Percentiles rank a stretch among this genome's conserved stretches.
Conservation (phyloP, 371 early-diverging fungal genomes). For the Mucor racemosus region DNA sequence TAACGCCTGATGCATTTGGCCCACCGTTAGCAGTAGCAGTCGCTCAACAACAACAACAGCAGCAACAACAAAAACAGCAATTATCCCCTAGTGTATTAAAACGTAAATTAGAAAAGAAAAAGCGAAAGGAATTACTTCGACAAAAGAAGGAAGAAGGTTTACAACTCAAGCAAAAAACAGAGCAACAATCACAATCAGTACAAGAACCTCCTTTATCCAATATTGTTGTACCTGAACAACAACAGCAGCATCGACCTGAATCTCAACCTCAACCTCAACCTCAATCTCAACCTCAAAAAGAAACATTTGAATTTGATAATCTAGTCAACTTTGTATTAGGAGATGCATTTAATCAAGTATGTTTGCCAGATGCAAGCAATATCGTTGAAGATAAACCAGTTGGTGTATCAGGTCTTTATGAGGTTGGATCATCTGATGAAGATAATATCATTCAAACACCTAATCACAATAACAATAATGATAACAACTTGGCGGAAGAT, state of each 20-base stretch:
- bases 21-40: constrained; percentile 58
- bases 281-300: neutral
- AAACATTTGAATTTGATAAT: constrained; percentile 21
- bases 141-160: constrained; percentile 34
- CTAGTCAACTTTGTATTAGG: constrained; percentile 49
- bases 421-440: constrained; percentile 12
- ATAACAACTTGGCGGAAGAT: neutral
- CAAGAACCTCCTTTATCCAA: neutral
- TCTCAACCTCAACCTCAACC: too few relatives aligned
- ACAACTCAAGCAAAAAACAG: neutral
- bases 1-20: constrained; percentile 53
- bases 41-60: constrained; percentile 55
- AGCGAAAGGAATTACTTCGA: constrained; percentile 40
- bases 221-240: neutral
- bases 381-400: constrained; percentile 34
- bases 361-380: constrained; percentile 3
- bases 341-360: constrained; percentile 34
- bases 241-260: too few relatives aligned
- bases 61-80: constrained; percentile 39
- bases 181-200: too few relatives aligned
- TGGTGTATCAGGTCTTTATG: constrained; percentile 35
- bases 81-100: constrained; percentile 35
- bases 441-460: neutral
- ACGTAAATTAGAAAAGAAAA: constrained; percentile 50
- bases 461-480: constrained; percentile 1